These are phyloP conservation scores for Hypoxylon perforatum DNA, from an alignment of 495 filamentous ascomycete genomes.

Conservation along the genomic window DNA sequence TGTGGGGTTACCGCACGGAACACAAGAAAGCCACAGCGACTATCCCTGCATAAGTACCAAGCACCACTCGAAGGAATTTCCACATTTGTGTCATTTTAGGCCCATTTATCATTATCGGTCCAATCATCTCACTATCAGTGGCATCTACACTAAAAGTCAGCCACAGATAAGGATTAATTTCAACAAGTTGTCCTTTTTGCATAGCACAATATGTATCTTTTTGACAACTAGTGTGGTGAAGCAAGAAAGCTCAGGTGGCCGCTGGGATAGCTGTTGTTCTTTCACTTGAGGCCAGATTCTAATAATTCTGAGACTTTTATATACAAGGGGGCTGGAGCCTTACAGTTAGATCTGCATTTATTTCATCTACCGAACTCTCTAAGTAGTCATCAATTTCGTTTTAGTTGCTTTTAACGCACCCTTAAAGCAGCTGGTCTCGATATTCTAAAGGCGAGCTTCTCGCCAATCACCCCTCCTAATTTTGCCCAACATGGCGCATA, in stretches of 20 bases:
- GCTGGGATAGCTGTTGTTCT: slow-evolving; percentile 22
- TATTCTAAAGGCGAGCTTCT: slow-evolving; percentile 38
- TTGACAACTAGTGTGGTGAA: slow-evolving; percentile 25
- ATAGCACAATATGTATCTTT: slow-evolving; percentile 34
- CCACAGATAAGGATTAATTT: slow-evolving; percentile 38
- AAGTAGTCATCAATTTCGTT: not conserved
- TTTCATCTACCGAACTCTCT: slow-evolving; percentile 14
- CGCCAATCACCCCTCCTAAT: slow-evolving; percentile 38
- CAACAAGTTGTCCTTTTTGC: slow-evolving; percentile 46
- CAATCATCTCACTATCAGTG: slow-evolving; percentile 47
- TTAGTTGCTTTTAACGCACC: not conserved
- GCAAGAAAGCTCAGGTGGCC: slow-evolving; percentile 29
- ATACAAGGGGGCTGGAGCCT: slow-evolving; percentile 36
- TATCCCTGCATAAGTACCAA: not conserved
- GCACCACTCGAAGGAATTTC: slow-evolving; percentile 20
- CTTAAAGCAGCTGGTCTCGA: slow-evolving; percentile 34
- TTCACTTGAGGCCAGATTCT: slow-evolving; percentile 48
- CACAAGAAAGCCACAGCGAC: not conserved
- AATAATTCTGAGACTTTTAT: slow-evolving; percentile 21
- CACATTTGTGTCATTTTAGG: slow-evolving; percentile 31
- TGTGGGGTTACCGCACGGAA: not conserved
- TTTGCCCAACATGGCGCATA: slow-evolving; percentile 55
- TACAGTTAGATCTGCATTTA: slow-evolving; percentile 14
- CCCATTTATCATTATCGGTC: slow-evolving; percentile 36
- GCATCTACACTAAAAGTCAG: slow-evolving; percentile 38